phyloP scores from a whole-genome alignment of 129 eudicot species.

The Artemisia tridentata region DNA sequence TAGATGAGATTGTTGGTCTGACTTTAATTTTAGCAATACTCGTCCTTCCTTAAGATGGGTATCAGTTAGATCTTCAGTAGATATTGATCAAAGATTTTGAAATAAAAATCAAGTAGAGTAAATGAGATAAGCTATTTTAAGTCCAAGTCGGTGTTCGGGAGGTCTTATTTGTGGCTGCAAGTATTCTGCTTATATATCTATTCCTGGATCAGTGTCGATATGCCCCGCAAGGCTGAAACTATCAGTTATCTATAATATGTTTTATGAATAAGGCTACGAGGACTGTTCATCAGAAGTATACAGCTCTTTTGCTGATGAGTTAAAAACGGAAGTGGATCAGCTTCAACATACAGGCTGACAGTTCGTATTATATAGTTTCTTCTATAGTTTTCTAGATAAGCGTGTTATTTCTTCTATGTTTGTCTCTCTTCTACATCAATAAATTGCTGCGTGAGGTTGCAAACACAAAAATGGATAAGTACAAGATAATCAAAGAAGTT shows the following conservation, averaged over 20 bases:
- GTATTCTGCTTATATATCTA: conserved; percentile 15
- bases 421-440: conserved; percentile 30
- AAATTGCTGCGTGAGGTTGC: conserved; percentile 43
- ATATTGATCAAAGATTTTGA: conserved; percentile 34
- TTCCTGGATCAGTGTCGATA: conserved; percentile 36
- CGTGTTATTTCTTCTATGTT: conserved; percentile 29
- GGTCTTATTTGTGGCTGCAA: conserved; percentile 23
- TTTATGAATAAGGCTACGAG: conserved; percentile 47
- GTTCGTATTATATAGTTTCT: conserved; percentile 32
- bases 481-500: conserved; percentile 74
- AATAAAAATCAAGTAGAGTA: conserved; percentile 31
- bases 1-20: conserved; percentile 39
- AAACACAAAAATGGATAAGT: conserved; percentile 71
- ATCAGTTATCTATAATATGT: background rate
- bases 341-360: conserved; percentile 45
- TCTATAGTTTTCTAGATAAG: conserved; percentile 30
- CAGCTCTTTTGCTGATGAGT: conserved; percentile 29
- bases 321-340: conserved; percentile 43
- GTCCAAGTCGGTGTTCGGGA: conserved; percentile 21
- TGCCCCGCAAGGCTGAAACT: conserved; percentile 27
- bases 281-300: conserved; percentile 39
- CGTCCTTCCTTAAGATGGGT: conserved; percentile 34
- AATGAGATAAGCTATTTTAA: conserved; percentile 31
- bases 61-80: conserved; percentile 34
- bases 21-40: conserved; percentile 28